Base-by-base conservation (phyloP, 495 filamentous ascomycete genomes). In the Paragyromitra xinjiangensis region DNA sequence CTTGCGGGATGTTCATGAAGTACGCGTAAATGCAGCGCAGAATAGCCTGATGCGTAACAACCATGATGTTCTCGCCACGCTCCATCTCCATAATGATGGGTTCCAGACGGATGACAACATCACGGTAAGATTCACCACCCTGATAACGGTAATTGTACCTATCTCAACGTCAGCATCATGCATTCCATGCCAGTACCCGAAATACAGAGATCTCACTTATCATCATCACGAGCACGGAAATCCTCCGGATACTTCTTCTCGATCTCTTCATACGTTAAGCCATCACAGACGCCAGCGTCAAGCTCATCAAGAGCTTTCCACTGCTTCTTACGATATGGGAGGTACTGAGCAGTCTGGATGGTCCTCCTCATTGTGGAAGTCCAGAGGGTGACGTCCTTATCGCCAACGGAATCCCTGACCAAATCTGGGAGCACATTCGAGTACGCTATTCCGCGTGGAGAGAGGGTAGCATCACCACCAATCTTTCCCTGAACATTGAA, bases 41-140 rank as follows among this genome's bases (percentile, higher is more conserved):
- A 26, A 99, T 94, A 3, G 95, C 95, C 83, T 99, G 95, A 83
- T 99, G 95, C 6, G 95, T 98, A 59, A 99, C 94, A 81, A 99
- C 97, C 69, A 99, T 91, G 75, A 99, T 97, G 81, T 99, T 95
- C 83, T 98, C 95, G 79, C 90, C 92, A 69, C 95, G 90, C 84
- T 99, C 95, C 56, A 99, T 86, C 81, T 99, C 95, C 95, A 99
- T 99, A 85, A 99, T 99, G 84, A 99, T 99, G 61, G 95, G 95
- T 81, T 99, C 95, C 0, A 99, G 90, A 1, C 95, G 92, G 76
- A 98, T 98, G 29, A 99, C 95, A 0, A 99, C 95, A 82, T 99
- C 95, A 66, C 95, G 93, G 83, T 99, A 99, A 73, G 92, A 94
- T 85, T 99, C 95, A 16, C 95, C 95, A 74, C 94, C 95, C 1